phyloP scores from a whole-genome alignment of 345 rosid genomes.

The Mallotus nudiflorus region DNA sequence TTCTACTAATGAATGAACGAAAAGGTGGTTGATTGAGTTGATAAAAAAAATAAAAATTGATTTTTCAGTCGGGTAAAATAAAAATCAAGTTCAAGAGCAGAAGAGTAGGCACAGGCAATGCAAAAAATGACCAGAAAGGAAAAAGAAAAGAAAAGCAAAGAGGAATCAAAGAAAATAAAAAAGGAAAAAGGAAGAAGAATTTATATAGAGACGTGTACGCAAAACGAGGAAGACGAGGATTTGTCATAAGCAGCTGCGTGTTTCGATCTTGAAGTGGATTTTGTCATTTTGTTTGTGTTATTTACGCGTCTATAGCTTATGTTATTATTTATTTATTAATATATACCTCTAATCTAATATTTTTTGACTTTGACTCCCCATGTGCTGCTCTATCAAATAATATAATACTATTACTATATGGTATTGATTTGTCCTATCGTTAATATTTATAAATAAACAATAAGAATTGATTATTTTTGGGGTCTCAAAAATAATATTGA shows the following conservation, averaged over 20 bases:
- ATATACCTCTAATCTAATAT: not conserved
- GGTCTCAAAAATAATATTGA: constrained; percentile 6
- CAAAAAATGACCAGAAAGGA: not conserved
- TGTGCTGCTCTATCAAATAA: not conserved
- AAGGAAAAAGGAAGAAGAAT: too few species aligned
- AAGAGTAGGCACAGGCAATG: not conserved
- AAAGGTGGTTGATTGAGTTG: too few species aligned
- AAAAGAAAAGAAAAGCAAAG: not conserved
- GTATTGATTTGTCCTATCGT: too few species aligned
- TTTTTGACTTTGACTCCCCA: constrained; percentile 50
- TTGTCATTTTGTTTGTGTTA: constrained; percentile 36
- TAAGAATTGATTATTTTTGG: too few species aligned
- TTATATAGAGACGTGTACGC: constrained; percentile 55
- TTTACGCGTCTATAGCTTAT: constrained; percentile 44
- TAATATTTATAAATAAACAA: not conserved
- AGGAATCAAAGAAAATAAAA: not conserved
- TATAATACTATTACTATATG: not conserved
- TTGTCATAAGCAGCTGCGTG: constrained; percentile 29
- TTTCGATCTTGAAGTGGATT: constrained; percentile 29
- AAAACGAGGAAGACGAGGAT: constrained; percentile 47
- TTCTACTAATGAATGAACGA: too few species aligned
- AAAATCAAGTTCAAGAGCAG: too few species aligned
- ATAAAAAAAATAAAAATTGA: too few species aligned
- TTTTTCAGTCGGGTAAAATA: too few species aligned
- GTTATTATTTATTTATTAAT: constrained; percentile 15